Evolutionary conservation across 1,284 basidiomycete species (phyloP).

Genomic region (Ustilago shanxiensis): DNA sequence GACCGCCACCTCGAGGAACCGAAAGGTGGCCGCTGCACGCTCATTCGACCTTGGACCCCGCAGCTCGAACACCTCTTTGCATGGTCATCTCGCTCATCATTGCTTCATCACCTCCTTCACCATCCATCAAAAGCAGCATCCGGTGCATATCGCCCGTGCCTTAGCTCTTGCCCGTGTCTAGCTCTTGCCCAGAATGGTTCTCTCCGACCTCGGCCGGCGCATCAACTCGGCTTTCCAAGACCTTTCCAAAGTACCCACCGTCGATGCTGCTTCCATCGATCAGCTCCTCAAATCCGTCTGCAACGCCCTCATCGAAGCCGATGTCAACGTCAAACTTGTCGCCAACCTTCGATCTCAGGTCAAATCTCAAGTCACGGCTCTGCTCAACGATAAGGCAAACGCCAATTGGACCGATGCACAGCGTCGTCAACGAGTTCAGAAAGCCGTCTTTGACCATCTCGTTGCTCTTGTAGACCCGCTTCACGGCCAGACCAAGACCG

Average conservation of each 20-base stretch:
- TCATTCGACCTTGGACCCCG: conserved; percentile 1
- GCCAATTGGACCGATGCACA: conserved; percentile 61
- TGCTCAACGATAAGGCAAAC: conserved; percentile 65
- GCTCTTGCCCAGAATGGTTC: conserved; percentile 82
- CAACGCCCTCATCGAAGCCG: conserved; percentile 91
- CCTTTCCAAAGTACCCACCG: conserved; percentile 79
- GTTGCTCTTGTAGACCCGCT: conserved; percentile 88
- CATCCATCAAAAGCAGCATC: background rate
- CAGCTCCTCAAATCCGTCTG: conserved; percentile 91
- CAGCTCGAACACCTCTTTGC: background rate
- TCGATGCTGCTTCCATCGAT: conserved; percentile 79
- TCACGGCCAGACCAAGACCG: conserved; percentile 54
- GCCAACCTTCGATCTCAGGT: conserved; percentile 87
- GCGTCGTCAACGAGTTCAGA: conserved; percentile 65
- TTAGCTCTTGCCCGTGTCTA: too few relatives aligned
- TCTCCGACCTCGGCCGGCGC: conserved; percentile 92
- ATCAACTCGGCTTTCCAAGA: conserved; percentile 94
- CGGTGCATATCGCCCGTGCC: background rate
- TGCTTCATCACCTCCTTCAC: background rate
- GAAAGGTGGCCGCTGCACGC: conserved; percentile 11
- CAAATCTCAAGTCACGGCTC: conserved; percentile 76
- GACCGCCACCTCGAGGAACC: background rate
- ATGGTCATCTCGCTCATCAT: background rate
- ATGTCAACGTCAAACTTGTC: conserved; percentile 98
- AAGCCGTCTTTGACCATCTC: conserved; percentile 91